Evolutionary conservation across 805 yeast species (phyloP), one percentile per base, ranked within the genome.

Genomic region (Candida maris): DNA sequence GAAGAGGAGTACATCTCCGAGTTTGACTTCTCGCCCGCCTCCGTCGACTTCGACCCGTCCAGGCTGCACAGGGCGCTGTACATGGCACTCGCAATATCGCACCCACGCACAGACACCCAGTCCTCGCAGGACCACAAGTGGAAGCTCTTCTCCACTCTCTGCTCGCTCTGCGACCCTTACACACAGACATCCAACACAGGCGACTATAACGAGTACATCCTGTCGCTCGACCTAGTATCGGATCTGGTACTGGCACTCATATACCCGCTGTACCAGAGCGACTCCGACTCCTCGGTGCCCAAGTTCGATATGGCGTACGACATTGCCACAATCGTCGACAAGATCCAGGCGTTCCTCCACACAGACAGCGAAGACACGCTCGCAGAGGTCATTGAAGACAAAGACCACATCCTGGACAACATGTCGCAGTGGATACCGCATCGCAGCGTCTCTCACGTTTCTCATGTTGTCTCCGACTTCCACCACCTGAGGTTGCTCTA

Each of bases 121-220:
- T 26, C 19, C 4, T 19, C 34, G 12, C 34, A 38, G 20, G 46
- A 39, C 8, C 23, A 48, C 25, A 22, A 48, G 9, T 40, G 53
- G 46, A 44, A 36, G 14, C 29, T 58, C 7, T 59, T 59, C 33
- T 34, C 49, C 5, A 45, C 60, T 1, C 35, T 73, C 3, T 55
- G 71, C 2, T 51, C 65, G 0, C 45, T 75, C 32, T 64, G 67
- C 6, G 89, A 83, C 53, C 86, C 88, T 3, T 64, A 71, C 47
- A 79, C 88, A 1, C 86, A 81, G 47, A 88, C 93, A 0, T 69
- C 71, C 19, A 84, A 80, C 27, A 69, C 68, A 17, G 82, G 79
- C 19, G 52, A 58, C 1, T 56, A 65, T 25, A 61, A 77, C 38
- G 56, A 61, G 9, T 60, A 65, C 36, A 61, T 78, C 2, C 61